A percentile compares a stretch with the other conserved stretches of the same genome.
Evolutionary conservation across 306 rosid genomes (phyloP).

Genomic region (Crotalaria pallida): DNA sequence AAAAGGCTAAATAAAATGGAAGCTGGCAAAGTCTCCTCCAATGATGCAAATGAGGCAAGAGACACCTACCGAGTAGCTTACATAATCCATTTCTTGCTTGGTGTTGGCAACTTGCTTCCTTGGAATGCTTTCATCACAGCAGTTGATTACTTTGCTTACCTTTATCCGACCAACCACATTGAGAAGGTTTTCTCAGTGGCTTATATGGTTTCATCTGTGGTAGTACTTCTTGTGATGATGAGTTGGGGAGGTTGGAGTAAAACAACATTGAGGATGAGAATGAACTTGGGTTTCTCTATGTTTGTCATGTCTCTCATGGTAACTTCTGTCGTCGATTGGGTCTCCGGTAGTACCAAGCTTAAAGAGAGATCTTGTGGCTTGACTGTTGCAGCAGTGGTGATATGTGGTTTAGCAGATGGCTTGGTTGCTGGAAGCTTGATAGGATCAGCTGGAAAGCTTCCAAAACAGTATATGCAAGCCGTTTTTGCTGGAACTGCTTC

Average conservation of each 20-base stretch:
- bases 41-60: conserved; percentile 37
- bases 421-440: conserved; percentile 81
- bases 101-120: conserved; percentile 86
- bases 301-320: conserved; percentile 59
- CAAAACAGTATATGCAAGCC: conserved; percentile 88
- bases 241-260: conserved; percentile 63
- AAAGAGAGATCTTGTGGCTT: conserved; percentile 37
- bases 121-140: conserved; percentile 98
- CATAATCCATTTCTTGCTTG: conserved; percentile 81
- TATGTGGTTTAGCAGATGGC: conserved; percentile 65
- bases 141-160: conserved; percentile 76
- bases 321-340: conserved; percentile 63
- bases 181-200: conserved; percentile 89
- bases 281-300: conserved; percentile 46
- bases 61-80: conserved; percentile 64
- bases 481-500: conserved; percentile 96
- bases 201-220: conserved; percentile 51
- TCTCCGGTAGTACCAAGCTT: conserved; percentile 15
- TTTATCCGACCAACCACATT: conserved; percentile 63
- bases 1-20: conserved; percentile 41
- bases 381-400: conserved; percentile 34
- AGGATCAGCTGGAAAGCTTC: conserved; percentile 92
- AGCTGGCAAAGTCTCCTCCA: conserved; percentile 34
- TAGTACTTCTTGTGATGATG: conserved; percentile 55
- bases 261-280: conserved; percentile 45